These are phyloP conservation scores for carrot (Daucus carota) DNA, from an alignment of 129 eudicot genomes.

Conservation along the genomic window DNA sequence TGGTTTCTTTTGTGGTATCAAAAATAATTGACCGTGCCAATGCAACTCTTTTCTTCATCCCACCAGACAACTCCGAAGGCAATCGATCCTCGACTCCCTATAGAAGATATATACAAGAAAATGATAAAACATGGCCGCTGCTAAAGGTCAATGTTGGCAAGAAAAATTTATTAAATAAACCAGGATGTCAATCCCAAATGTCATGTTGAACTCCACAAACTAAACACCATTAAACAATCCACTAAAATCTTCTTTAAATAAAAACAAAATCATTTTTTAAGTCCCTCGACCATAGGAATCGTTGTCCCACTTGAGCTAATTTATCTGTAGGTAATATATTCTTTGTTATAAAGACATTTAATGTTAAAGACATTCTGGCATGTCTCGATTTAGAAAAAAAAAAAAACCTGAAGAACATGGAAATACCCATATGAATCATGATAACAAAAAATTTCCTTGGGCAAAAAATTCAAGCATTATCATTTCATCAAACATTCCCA, in stretches of 20 bases:
- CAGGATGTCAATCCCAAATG: background rate
- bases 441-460: background rate
- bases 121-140: background rate
- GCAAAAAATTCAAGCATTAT: background rate
- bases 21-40: conserved; percentile 82
- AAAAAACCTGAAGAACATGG: background rate
- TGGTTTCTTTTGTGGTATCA: conserved; percentile 67
- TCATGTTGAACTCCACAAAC: background rate
- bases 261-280: background rate
- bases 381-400: background rate
- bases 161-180: background rate
- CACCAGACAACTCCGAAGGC: conserved; percentile 99
- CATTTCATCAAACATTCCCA: background rate
- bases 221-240: background rate
- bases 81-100: conserved; percentile 92
- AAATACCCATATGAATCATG: background rate
- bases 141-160: background rate
- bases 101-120: conserved; percentile 11
- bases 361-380: background rate
- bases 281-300: background rate
- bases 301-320: background rate
- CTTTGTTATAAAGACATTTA: background rate
- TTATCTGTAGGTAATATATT: background rate
- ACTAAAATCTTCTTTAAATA: background rate
- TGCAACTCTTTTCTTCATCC: conserved; percentile 98